Evolutionary conservation across 805 yeast species (phyloP).

Genomic region (Yarrowia sp.): DNA sequence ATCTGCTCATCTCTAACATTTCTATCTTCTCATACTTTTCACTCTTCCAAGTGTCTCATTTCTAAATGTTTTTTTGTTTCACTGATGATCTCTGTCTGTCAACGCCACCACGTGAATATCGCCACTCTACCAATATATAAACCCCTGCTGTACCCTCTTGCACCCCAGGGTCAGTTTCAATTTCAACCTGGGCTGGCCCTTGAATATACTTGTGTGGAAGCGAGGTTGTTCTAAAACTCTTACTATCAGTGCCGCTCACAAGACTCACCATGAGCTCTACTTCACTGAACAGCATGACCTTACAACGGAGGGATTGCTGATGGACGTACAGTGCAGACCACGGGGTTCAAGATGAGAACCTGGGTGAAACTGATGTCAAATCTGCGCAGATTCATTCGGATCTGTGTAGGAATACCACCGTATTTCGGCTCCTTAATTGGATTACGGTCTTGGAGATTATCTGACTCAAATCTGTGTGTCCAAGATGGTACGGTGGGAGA

Average conservation of each 20-base stretch:
- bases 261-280: background rate
- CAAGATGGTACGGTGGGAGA: slow-evolving; percentile 15
- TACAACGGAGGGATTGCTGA: slow-evolving; percentile 17
- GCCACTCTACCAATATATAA: background rate
- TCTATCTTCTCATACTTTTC: too few species aligned
- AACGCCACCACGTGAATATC: too few species aligned
- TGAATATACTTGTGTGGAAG: slow-evolving; percentile 25
- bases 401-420: slow-evolving; percentile 3
- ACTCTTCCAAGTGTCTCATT: too few species aligned
- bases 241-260: slow-evolving; percentile 43
- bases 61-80: too few species aligned
- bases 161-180: slow-evolving; percentile 11
- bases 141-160: background rate
- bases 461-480: too few species aligned
- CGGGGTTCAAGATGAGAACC: slow-evolving; percentile 1
- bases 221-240: slow-evolving; percentile 20
- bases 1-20: too few species aligned
- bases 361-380: background rate
- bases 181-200: slow-evolving; percentile 16
- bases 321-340: slow-evolving; percentile 19
- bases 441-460: slow-evolving; percentile 6
- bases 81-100: too few species aligned
- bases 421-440: slow-evolving; percentile 22
- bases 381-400: too few species aligned
- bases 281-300: slow-evolving; percentile 9